Evolutionary conservation across 1,284 basidiomycete genomes (phyloP).

Genomic region (Marasmius fiardii): DNA sequence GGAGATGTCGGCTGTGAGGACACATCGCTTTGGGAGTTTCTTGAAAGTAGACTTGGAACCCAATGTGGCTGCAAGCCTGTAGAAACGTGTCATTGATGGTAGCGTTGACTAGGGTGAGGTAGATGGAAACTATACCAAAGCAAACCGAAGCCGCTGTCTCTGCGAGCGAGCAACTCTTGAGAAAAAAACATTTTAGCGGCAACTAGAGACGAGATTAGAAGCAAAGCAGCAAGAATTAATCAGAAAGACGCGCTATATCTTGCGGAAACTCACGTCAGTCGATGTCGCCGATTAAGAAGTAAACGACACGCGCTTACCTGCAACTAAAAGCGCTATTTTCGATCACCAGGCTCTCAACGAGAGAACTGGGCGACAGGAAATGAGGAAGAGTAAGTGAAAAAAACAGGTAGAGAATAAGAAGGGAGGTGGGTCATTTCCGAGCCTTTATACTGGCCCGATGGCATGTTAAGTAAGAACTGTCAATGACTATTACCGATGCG

Average conservation of each 20-base stretch:
- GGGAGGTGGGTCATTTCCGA: too few species aligned
- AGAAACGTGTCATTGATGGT: not conserved
- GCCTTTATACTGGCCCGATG: too few species aligned
- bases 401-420: too few species aligned
- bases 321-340: too few species aligned
- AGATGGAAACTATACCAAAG: conserved; percentile 50
- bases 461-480: too few species aligned
- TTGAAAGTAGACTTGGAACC: conserved; percentile 83
- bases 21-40: conserved; percentile 76
- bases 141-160: conserved; percentile 79
- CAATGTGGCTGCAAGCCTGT: conserved; percentile 84
- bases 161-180: conserved; percentile 63
- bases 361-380: too few species aligned
- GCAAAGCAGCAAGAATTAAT: not conserved
- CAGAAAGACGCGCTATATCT: not conserved
- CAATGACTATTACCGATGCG: too few species aligned
- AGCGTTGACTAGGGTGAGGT: not conserved
- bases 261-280: not conserved
- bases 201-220: not conserved
- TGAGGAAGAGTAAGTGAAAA: too few species aligned
- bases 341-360: too few species aligned
- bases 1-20: conserved; percentile 76
- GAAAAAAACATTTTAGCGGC: conserved; percentile 66
- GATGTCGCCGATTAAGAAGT: too few species aligned
- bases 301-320: too few species aligned